Conservation (phyloP, 2,329 filamentous ascomycete genomes). For the Diaporthe nobilis region DNA sequence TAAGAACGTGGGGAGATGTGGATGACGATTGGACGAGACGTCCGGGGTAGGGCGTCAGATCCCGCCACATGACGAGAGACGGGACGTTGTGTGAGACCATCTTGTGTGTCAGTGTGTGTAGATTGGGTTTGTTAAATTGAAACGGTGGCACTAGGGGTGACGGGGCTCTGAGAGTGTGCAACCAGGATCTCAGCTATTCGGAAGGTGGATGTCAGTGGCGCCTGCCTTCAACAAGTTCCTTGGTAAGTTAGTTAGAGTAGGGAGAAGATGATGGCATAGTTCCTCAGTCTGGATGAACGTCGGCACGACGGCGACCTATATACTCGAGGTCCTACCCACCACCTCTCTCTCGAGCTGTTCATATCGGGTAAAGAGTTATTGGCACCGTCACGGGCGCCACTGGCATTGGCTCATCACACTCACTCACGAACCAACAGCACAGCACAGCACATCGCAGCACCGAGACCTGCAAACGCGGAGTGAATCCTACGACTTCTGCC, state of each 20-base stretch:
- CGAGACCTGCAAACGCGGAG: background rate
- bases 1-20: slow-evolving; percentile 37
- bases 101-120: background rate
- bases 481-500: slow-evolving; percentile 15
- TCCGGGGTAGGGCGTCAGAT: slow-evolving; percentile 38
- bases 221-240: background rate
- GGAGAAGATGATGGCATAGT: background rate
- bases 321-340: background rate
- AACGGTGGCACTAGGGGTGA: background rate
- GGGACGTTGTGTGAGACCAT: slow-evolving; percentile 37
- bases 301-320: slow-evolving; percentile 9
- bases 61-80: slow-evolving; percentile 41
- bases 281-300: background rate
- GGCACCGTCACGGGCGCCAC: background rate
- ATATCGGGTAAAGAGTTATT: background rate
- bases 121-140: background rate
- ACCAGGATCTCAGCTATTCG: background rate
- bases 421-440: slow-evolving; percentile 10
- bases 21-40: slow-evolving; percentile 35
- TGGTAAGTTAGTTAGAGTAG: background rate
- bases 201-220: background rate
- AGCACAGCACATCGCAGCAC: background rate
- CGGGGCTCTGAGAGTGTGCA: too few species aligned
- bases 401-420: background rate
- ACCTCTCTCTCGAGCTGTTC: background rate